These are phyloP conservation scores for Alternaria dauci DNA, from an alignment of 2,329 filamentous ascomycete genomes.

Conservation along the genomic window DNA sequence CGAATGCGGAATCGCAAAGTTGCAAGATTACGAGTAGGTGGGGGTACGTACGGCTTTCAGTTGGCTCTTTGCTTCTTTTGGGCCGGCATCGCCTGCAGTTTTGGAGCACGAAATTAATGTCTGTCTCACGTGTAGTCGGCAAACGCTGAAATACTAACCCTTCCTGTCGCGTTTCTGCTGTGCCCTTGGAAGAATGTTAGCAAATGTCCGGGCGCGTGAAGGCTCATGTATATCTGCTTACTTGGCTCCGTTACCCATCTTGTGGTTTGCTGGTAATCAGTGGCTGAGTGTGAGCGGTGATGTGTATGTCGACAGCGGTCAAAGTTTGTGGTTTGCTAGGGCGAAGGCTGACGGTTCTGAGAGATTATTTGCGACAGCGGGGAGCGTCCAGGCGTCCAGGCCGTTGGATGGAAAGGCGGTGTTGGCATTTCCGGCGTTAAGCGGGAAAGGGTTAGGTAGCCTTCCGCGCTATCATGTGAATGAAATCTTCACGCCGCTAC, in stretches of 20 bases:
- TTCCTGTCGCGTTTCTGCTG: conserved; percentile 52
- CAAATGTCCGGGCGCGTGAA: conserved; percentile 3
- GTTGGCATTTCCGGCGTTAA: conserved; percentile 19
- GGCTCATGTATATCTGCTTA: conserved; percentile 23
- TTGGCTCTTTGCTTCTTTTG: conserved; percentile 6
- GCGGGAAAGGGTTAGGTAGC: conserved; percentile 22
- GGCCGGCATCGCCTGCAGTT: conserved; percentile 1
- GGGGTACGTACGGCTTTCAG: conserved; percentile 39
- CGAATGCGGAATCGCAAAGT: background rate
- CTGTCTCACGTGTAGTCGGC: conserved; percentile 39
- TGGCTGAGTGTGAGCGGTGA: conserved; percentile 21
- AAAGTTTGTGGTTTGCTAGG: conserved; percentile 15
- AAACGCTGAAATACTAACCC: conserved; percentile 26
- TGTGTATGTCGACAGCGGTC: conserved; percentile 14
- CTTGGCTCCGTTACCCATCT: conserved; percentile 52
- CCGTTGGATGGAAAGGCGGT: conserved; percentile 20
- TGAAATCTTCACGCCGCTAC: background rate
- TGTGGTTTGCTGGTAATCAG: conserved; percentile 30
- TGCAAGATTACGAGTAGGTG: background rate
- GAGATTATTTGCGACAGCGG: conserved; percentile 38
- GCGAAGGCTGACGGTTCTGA: conserved; percentile 21
- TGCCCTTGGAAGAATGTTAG: conserved; percentile 42
- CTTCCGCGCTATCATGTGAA: conserved; percentile 26
- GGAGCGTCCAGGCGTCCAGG: conserved; percentile 37
- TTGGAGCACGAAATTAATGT: background rate